A percentile compares a stretch with the other conserved stretches of the same genome.
phyloP scores from a whole-genome alignment of 495 filamentous ascomycete genomes.

The Annulohypoxylon nitens region DNA sequence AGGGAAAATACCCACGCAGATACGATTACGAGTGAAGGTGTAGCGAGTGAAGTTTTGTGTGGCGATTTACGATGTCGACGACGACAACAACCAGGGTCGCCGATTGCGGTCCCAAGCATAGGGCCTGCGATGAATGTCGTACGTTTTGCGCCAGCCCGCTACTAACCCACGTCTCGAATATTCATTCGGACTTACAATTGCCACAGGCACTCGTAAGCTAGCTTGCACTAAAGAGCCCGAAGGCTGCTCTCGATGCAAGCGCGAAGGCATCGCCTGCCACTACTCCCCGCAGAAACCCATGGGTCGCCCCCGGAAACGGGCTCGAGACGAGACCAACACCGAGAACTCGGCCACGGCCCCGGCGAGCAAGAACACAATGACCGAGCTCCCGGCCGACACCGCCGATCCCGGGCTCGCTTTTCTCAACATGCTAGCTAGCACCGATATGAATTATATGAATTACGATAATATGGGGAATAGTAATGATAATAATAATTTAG shows the following conservation, averaged over 20 bases:
- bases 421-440: conserved; percentile 31
- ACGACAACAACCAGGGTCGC: conserved; percentile 22
- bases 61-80: conserved; percentile 26
- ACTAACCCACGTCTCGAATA: not conserved
- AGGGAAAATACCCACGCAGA: not conserved
- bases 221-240: conserved; percentile 70
- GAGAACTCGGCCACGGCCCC: conserved; percentile 24
- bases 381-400: conserved; percentile 42
- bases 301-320: conserved; percentile 71
- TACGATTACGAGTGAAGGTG: not conserved
- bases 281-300: conserved; percentile 73
- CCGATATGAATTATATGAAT: conserved; percentile 20
- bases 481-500: too few relatives aligned
- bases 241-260: conserved; percentile 68
- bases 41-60: not conserved
- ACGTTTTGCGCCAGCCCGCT: conserved; percentile 47
- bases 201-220: conserved; percentile 69
- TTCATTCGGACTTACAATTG: conserved; percentile 44
- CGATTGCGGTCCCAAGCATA: conserved; percentile 56
- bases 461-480: conserved; percentile 18
- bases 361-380: conserved; percentile 46
- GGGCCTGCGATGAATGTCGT: conserved; percentile 75
- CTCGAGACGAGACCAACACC: conserved; percentile 53
- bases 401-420: conserved; percentile 42
- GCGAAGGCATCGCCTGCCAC: conserved; percentile 66